Evolutionary conservation across 2,329 filamentous ascomycete species (phyloP).

Genomic region (Dendryphion nanum): DNA sequence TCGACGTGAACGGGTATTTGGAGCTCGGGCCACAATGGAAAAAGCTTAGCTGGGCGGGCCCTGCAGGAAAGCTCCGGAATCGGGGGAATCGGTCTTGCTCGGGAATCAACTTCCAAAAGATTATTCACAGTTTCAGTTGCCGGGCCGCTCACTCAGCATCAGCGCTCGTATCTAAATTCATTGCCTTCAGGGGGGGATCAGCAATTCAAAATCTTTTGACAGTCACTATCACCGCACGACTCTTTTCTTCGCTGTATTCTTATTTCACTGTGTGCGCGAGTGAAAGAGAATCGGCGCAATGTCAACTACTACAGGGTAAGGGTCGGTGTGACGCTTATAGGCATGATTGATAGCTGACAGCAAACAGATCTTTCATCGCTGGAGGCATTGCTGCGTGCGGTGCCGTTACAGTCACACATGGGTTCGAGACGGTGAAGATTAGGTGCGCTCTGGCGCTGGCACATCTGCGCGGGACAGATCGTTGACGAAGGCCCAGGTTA

Average conservation of each 20-base stretch:
- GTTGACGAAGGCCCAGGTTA: constrained; percentile 58
- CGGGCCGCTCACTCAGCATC: constrained; percentile 1
- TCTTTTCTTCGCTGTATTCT: too few relatives aligned
- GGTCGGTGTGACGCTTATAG: not conserved
- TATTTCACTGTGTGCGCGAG: too few relatives aligned
- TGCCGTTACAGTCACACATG: constrained; percentile 94
- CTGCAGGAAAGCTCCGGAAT: constrained; percentile 8
- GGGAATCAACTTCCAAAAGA: constrained; percentile 7
- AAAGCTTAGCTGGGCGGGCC: not conserved
- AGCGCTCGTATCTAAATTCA: too few relatives aligned
- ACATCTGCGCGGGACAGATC: constrained; percentile 1
- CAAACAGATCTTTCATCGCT: constrained; percentile 77
- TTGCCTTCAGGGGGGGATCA: too few relatives aligned
- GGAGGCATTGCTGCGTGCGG: constrained; percentile 96
- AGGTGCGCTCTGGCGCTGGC: constrained; percentile 56
- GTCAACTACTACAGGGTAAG: constrained; percentile 50
- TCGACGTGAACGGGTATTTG: too few relatives aligned
- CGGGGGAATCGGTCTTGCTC: constrained; percentile 5
- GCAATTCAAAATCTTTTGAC: too few relatives aligned
- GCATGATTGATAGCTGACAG: not conserved
- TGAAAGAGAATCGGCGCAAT: constrained; percentile 23
- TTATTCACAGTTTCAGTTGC: constrained; percentile 8
- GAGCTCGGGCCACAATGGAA: constrained; percentile 1
- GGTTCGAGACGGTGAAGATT: constrained; percentile 99
- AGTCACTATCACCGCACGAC: too few relatives aligned